Base-by-base conservation (phyloP, 371 early-diverging fungal species). In the Rhizopus arrhizus region DNA sequence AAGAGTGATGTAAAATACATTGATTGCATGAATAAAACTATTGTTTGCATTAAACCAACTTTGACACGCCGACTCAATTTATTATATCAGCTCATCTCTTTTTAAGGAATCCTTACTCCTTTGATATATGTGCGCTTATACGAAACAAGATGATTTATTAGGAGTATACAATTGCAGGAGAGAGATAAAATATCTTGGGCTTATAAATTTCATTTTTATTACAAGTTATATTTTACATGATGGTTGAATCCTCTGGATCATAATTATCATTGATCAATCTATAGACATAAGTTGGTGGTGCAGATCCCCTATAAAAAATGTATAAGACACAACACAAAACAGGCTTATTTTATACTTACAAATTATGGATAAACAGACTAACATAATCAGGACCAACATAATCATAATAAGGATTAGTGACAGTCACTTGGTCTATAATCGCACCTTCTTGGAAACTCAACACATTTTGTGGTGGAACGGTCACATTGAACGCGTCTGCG, bases 381-480 rank as follows among this genome's bases (percentile, higher is more conserved):
- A 98, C 89, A 53, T 90, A 82, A 38, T 93, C 94, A 2, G 98
- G 95, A 15, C 83, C 82, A 28, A 98, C 93, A 72, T 91, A 95
- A 68, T 96, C 97, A 64, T 89, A 95, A 62, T 85, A 84, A 7
- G 97, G 96, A 69, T 92, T 92, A 4, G 86, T 74, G 3, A 94
- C 83, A 12, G 92, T 87, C 13, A 91, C 91, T 35, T 88, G 80
- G 49, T 91, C 89, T 46, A 93, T 88, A 40, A 94, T 74, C 2
- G 88, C 83, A 28, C 85, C 90, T 51, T 93, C 90, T 50, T 90
- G 87, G 68, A 91, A 95, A 41, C 80, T 79, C 61, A 89, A 75
- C 6, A 96, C 89, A n/a, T 86, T 66, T 46, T 94, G 90, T 3
- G 98, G 96, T 38, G 89, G 82, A 6, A 87, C 81, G 3, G 81